Evolutionary conservation across 495 filamentous ascomycete genomes (phyloP), one percentile per base, ranked within the genome.

Genomic region (Aspergillus hancockii): DNA sequence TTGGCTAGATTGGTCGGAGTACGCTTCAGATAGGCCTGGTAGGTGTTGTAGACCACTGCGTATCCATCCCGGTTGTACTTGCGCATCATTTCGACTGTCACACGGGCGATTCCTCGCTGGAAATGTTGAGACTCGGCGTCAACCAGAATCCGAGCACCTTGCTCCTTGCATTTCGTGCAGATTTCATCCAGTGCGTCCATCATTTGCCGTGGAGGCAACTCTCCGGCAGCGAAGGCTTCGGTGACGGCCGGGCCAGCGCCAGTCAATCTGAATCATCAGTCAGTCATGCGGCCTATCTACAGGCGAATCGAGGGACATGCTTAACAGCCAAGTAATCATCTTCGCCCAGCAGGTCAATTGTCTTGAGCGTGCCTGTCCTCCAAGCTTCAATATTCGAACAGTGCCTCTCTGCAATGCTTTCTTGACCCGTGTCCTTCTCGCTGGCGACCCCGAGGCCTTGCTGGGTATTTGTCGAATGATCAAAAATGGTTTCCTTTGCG

Each of bases 251-350:
- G 55, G 23, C 68, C 71, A 41, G 70, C 68, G 8, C 67, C 71
- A 31, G 72, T 75, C 38, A 76, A 31, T 55, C 73, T 76, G 23
- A 30, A n/a, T 31, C 18, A n/a, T 50, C 50, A 23, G 22, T 41
- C 36, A 36, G 36, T 19, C 3, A 43, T 32, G 10, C 9, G 13
- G 12, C 21, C 22, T 8, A 8, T 23, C 13, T 8, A 31, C n/a
- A 46, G 18, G 3, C 41, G 38, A 28, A 7, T 28, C 0, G 45
- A 51, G 22, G 47, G 14, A 59, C 80, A 61, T 74, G 86, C 79
- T 97, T 97, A 43, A 95, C 71, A 3, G 89, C 91, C 13, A 96
- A 81, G 65, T 90, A 96, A 63, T 96, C 91, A 12, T 86, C 87
- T 5, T 81, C 75, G 8, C 76, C 74, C 0, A 88, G 75, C 64